Evolutionary conservation across 2,329 filamentous ascomycete species (phyloP).

Genomic region (Fragosphaeria purpurea): DNA sequence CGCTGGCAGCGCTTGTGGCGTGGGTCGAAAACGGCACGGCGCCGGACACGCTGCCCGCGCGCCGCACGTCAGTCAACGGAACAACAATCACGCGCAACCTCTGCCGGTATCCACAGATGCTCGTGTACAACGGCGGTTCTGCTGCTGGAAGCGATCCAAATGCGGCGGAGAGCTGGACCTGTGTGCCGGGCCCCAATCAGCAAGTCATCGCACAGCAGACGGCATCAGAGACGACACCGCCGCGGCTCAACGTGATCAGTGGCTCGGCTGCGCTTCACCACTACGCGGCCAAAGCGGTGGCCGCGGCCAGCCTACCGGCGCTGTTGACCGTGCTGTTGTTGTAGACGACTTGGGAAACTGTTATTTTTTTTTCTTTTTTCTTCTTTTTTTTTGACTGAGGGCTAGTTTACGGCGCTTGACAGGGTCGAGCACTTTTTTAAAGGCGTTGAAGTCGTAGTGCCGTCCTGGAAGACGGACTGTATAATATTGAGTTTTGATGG

Average conservation of each 20-base stretch:
- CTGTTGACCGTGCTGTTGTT: no score
- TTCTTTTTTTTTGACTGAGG: no score
- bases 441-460: no score
- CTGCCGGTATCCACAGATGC: constrained; percentile 10
- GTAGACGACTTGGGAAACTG: no score
- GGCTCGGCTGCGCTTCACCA: no score
- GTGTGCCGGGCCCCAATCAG: constrained; percentile 3
- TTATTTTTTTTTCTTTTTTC: no score
- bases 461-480: no score
- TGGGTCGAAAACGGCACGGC: constrained; percentile 10
- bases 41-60: constrained; percentile 9
- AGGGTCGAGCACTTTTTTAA: no score
- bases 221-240: background rate
- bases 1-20: constrained; percentile 3
- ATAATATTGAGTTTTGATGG: no score
- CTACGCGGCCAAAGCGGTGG: no score
- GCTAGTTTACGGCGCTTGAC: no score
- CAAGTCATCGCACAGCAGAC: background rate
- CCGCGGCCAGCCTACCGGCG: no score
- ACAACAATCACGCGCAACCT: constrained; percentile 6
- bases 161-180: constrained; percentile 7
- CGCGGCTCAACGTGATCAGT: background rate
- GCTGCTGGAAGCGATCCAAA: background rate
- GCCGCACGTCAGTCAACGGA: background rate
- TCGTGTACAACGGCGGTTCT: constrained; percentile 3